phyloP scores from a whole-genome alignment of 805 yeast genomes.

The Monosporozyma aerobia region DNA sequence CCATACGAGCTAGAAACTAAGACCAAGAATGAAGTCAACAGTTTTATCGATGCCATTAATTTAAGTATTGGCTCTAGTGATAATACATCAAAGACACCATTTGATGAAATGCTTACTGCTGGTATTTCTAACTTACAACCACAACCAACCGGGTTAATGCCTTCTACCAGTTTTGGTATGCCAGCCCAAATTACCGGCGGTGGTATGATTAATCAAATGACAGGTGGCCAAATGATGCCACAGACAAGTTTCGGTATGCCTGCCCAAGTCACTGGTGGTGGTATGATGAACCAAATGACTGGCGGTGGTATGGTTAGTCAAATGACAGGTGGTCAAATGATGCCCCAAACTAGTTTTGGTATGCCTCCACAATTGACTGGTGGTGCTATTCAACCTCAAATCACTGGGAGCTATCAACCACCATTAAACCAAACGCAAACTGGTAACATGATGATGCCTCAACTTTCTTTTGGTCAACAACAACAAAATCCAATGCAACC shows the following conservation, averaged over 20 bases:
- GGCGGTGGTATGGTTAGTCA: slow-evolving; percentile 32
- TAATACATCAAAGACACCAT: slow-evolving; percentile 23
- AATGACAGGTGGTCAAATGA: slow-evolving; percentile 36
- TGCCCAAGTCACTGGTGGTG: slow-evolving; percentile 7
- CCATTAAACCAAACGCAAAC: background rate
- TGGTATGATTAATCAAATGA: slow-evolving; percentile 7
- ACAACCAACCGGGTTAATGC: slow-evolving; percentile 34
- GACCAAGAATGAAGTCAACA: slow-evolving; percentile 73
- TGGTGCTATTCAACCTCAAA: slow-evolving; percentile 34
- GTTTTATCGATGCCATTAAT: slow-evolving; percentile 83
- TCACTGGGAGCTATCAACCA: slow-evolving; percentile 28
- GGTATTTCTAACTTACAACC: slow-evolving; percentile 26
- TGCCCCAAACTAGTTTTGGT: slow-evolving; percentile 30
- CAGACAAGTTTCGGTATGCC: slow-evolving; percentile 30
- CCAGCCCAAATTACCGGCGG: slow-evolving; percentile 10
- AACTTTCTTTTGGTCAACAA: slow-evolving; percentile 28
- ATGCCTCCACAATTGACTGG: slow-evolving; percentile 32
- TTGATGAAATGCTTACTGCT: slow-evolving; percentile 29
- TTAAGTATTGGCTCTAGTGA: slow-evolving; percentile 57
- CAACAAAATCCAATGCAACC: slow-evolving; percentile 11
- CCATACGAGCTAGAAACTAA: slow-evolving; percentile 66
- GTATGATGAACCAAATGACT: slow-evolving; percentile 10
- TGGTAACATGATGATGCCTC: slow-evolving; percentile 20
- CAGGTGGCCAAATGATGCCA: slow-evolving; percentile 24
- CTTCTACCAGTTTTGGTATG: slow-evolving; percentile 30